A percentile compares a stretch with the other conserved stretches of the same genome.
Evolutionary conservation across 176 grass and related monocot species (phyloP).

Genomic region (Otatea glauca): DNA sequence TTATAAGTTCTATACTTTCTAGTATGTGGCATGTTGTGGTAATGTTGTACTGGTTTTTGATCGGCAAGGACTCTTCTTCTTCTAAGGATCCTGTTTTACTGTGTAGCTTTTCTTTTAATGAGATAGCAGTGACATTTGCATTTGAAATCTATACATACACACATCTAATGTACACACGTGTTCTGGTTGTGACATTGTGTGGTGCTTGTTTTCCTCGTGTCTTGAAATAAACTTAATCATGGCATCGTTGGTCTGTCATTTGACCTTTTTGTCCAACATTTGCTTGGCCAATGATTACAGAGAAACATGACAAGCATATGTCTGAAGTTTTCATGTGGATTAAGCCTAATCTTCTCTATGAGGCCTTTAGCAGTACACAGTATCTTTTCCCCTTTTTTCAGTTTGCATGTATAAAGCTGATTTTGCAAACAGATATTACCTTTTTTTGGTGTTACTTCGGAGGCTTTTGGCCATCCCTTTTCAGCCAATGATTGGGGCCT

Average conservation of each 20-base stretch:
- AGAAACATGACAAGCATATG: constrained; percentile 30
- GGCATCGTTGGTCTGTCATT: not conserved
- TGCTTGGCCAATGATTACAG: not conserved
- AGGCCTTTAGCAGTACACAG: too few species aligned
- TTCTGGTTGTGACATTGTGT: not conserved
- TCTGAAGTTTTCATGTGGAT: not conserved
- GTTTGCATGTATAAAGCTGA: too few species aligned
- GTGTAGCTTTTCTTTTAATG: too few species aligned
- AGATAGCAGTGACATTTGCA: not conserved
- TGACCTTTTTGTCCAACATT: not conserved
- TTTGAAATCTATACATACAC: not conserved
- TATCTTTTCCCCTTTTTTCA: too few species aligned
- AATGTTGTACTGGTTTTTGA: not conserved
- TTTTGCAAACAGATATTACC: too few species aligned
- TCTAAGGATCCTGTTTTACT: not conserved
- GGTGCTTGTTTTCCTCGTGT: not conserved
- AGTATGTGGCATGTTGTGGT: not conserved
- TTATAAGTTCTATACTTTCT: not conserved
- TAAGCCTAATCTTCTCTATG: constrained; percentile 31
- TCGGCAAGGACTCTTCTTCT: not conserved
- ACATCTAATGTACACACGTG: not conserved
- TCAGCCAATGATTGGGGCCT: too few species aligned
- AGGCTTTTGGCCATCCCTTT: too few species aligned
- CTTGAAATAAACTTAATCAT: not conserved
- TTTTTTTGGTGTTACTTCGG: too few species aligned